Percentiles rank a stretch among this genome's conserved stretches.
phyloP scores from a whole-genome alignment of 352 stramenopile genomes.

The Globisporangium nodosum region DNA sequence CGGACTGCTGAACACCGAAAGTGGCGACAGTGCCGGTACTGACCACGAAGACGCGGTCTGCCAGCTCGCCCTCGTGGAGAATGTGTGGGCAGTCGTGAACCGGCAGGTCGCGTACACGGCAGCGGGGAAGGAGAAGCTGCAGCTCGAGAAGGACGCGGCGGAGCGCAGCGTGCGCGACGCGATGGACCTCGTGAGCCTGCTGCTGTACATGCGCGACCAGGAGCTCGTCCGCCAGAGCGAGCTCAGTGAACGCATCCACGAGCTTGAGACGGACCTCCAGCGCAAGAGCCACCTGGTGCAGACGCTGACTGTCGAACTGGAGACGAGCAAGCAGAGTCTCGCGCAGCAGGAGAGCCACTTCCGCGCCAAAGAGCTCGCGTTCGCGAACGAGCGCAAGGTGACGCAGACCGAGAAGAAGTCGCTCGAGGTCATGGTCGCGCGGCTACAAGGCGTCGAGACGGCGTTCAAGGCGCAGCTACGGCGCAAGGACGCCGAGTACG shows the following conservation, averaged over 20 bases:
- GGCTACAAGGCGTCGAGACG: constrained; percentile 68
- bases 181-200: constrained; percentile 71
- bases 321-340: constrained; percentile 37
- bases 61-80: constrained; percentile 6
- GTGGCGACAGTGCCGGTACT: not conserved
- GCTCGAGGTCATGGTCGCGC: constrained; percentile 43
- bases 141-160: constrained; percentile 19
- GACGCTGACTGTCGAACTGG: constrained; percentile 36
- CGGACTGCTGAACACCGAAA: not conserved
- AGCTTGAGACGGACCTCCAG: constrained; percentile 45
- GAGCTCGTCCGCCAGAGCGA: constrained; percentile 46
- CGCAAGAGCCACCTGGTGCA: constrained; percentile 44
- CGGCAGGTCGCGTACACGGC: constrained; percentile 5
- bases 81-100: constrained; percentile 11
- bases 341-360: constrained; percentile 60
- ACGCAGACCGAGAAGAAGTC: constrained; percentile 61
- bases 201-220: constrained; percentile 49
- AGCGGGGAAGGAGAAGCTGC: constrained; percentile 11
- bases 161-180: constrained; percentile 40
- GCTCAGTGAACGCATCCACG: constrained; percentile 37
- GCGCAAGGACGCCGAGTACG: constrained; percentile 72
- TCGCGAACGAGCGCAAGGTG: constrained; percentile 39
- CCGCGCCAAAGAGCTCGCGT: constrained; percentile 50
- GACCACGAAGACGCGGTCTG: constrained; percentile 10
- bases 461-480: constrained; percentile 69